Base-by-base conservation (phyloP, 371 early-diverging fungal genomes). In the Mortierella sp. region DNA sequence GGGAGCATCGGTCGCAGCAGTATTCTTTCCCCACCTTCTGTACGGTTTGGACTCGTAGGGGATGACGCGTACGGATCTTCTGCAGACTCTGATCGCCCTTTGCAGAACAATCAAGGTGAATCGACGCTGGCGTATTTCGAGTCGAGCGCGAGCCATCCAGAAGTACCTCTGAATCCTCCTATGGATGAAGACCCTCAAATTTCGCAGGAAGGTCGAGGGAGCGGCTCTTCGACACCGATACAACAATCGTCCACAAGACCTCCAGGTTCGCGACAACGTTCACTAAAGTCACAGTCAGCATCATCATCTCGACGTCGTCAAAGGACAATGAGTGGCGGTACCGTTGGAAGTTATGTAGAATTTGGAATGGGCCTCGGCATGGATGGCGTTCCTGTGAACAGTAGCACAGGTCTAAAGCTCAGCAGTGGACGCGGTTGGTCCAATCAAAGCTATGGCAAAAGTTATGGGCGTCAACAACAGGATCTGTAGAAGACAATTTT, bases 281-380 rank as follows among this genome's bases (percentile, higher is more conserved):
- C 64, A 21, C 62, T 53, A 19, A 61, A 61, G 28, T 46, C 67
- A 10, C 57, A 28, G 16, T 27, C 62, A 3, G 46, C 28, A 0
- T 42, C 55, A 16, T 38, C 58, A 4, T 16, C 30, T 5, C 63
- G 64, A 9, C 59, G 55, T 14, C 63, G 71, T 10, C 71, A 70
- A 38, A 45, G 69, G 54, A 63, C 71, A 0, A 59, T 54, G 55
- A 70, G 71, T 30, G 71, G 71, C 39, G 61, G 65, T 12, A 61
- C 57, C 2, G 47, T 59, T 26, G 50, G 47, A 7, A 71, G 71
- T 42, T 64, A 47, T 38, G 63, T 42, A 24, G 63, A 58, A 5
- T 71, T 71, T 61, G 72, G 72, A 0, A 52, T 71, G 61, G 72
- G 72, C 5, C 72, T 71, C 34, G 72, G 65, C 1, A 65, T 65